Conservation (phyloP, 2,329 filamentous ascomycete genomes). For the Pleomassaria siparia region DNA sequence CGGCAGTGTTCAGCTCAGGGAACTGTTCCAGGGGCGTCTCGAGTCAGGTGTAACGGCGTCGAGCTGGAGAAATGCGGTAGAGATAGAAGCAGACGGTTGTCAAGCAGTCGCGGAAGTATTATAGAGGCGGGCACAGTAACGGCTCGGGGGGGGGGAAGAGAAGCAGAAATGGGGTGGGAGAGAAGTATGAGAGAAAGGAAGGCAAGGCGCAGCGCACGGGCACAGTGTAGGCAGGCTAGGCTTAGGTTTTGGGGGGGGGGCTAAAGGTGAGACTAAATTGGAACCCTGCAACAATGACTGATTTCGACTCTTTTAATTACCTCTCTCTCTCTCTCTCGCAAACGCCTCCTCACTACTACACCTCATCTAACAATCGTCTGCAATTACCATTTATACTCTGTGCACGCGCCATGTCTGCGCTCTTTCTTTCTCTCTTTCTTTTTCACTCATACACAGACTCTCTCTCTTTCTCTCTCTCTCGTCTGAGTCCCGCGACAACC, state of each 20-base stretch:
- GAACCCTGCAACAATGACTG: neutral
- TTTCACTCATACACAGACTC: no score
- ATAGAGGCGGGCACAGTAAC: neutral
- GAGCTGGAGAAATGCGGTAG: neutral
- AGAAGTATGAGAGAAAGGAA: constrained; percentile 2
- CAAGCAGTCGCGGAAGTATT: neutral
- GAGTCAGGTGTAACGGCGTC: neutral
- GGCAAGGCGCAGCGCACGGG: constrained; percentile 2
- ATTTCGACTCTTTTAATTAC: no score
- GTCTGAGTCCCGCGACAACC: no score
- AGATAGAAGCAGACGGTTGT: neutral
- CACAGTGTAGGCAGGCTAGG: neutral
- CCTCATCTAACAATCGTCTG: no score
- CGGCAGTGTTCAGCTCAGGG: neutral
- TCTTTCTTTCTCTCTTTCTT: no score
- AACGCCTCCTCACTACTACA: no score
- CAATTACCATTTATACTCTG: no score
- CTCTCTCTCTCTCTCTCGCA: no score
- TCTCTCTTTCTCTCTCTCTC: no score
- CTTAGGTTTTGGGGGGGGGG: neutral
- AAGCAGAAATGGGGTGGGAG: no score
- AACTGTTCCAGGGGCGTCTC: neutral
- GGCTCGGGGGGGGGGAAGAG: neutral
- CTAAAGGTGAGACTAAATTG: neutral
- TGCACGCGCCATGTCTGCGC: no score